A percentile compares a stretch with the other conserved stretches of the same genome.
Evolutionary conservation across 306 rosid genomes (phyloP).

Genomic region (Castanopsis chinensis): DNA sequence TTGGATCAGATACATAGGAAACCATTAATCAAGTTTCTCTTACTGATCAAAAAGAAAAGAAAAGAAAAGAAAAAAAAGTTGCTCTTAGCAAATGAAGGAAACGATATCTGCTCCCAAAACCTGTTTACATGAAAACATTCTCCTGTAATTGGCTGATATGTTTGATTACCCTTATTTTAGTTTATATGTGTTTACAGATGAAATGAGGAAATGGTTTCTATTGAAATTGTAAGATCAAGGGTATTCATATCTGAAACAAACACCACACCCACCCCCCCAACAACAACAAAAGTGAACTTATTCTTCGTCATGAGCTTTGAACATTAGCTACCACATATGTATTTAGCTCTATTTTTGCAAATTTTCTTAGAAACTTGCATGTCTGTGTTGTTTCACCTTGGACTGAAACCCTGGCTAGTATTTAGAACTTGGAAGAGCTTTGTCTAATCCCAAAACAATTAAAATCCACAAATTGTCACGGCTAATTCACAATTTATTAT

Average conservation of each 20-base stretch:
- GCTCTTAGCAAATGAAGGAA: conserved; percentile 16
- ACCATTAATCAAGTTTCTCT: conserved; percentile 6
- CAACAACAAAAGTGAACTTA: background rate
- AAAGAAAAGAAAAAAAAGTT: background rate
- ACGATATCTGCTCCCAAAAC: background rate
- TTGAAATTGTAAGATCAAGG: background rate
- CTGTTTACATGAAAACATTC: conserved; percentile 3
- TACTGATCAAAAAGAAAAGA: background rate
- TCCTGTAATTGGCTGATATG: background rate
- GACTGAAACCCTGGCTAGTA: no score
- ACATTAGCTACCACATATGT: background rate
- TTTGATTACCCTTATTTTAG: background rate
- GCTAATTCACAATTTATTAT: background rate
- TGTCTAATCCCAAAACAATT: no score
- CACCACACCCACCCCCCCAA: no score
- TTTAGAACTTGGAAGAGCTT: no score
- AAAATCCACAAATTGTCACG: background rate
- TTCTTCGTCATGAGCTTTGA: background rate
- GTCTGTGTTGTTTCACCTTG: no score
- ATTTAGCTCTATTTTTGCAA: background rate
- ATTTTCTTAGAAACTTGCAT: background rate
- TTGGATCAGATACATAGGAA: conserved; percentile 3
- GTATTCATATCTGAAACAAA: background rate
- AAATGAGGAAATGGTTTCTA: background rate
- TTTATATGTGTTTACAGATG: background rate